These are phyloP conservation scores for Canavalia gladiata DNA, from an alignment of 306 rosid genomes.

Conservation along the genomic window DNA sequence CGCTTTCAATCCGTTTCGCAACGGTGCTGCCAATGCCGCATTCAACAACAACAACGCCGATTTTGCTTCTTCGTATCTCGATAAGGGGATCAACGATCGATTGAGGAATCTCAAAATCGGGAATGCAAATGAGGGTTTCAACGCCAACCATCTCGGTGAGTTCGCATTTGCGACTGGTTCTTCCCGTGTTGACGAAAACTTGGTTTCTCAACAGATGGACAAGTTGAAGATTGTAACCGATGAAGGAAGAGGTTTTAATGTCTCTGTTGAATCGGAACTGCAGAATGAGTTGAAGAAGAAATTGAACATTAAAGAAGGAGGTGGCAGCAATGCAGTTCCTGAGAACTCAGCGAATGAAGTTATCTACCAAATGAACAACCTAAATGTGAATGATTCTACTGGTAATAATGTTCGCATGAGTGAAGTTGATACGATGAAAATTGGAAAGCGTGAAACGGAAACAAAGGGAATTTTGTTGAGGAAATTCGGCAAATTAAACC, in stretches of 20 bases:
- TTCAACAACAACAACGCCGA: constrained; percentile 6
- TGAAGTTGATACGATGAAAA: constrained; percentile 14
- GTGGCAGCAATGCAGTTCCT: constrained; percentile 43
- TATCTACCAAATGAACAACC: constrained; percentile 63
- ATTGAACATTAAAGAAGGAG: background rate
- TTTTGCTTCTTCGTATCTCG: constrained; percentile 23
- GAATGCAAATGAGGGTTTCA: constrained; percentile 55
- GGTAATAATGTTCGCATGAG: constrained; percentile 34
- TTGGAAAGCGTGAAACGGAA: constrained; percentile 10
- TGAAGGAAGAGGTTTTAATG: constrained; percentile 49
- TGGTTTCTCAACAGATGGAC: constrained; percentile 57
- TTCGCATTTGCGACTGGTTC: background rate
- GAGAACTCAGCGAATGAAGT: constrained; percentile 53
- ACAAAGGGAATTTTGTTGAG: constrained; percentile 51
- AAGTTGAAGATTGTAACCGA: constrained; percentile 63
- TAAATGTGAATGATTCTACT: constrained; percentile 53
- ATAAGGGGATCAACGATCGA: constrained; percentile 56
- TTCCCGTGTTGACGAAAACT: constrained; percentile 43
- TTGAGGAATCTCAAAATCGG: constrained; percentile 63
- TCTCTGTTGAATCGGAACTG: constrained; percentile 52
- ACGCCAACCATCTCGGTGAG: background rate
- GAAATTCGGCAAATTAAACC: constrained; percentile 60
- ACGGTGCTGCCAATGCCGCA: constrained; percentile 41
- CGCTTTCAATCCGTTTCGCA: constrained; percentile 67
- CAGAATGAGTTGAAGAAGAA: constrained; percentile 60